Evolutionary conservation across 1,284 basidiomycete genomes (phyloP).

Genomic region (Ganoderma sinense): DNA sequence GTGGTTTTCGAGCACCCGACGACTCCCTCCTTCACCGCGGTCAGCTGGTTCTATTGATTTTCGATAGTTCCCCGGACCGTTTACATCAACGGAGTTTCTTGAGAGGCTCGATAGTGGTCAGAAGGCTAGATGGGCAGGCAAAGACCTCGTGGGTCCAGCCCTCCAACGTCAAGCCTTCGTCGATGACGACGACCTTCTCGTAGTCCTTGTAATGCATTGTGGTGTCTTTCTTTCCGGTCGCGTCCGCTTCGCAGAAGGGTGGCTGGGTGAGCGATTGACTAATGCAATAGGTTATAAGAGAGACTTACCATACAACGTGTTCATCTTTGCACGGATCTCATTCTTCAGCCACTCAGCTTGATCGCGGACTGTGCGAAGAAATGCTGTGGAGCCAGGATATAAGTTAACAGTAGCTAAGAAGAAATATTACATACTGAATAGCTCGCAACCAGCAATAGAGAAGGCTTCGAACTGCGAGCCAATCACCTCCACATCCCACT

Average conservation of each 20-base stretch:
- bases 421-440: background rate
- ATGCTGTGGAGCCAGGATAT: background rate
- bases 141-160: background rate
- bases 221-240: background rate
- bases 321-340: background rate
- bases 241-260: background rate
- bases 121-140: background rate
- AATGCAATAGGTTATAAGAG: too few relatives aligned
- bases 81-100: background rate
- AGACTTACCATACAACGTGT: background rate
- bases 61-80: too few relatives aligned
- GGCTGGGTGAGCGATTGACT: too few relatives aligned
- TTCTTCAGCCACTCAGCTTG: background rate
- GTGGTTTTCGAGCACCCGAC: too few relatives aligned
- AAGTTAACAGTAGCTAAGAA: too few relatives aligned
- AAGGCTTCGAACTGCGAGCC: background rate
- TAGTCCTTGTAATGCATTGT: background rate
- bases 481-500: background rate
- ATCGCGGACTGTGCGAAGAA: background rate
- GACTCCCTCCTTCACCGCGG: too few relatives aligned
- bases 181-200: background rate
- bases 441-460: background rate
- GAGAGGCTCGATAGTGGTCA: background rate
- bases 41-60: too few relatives aligned
- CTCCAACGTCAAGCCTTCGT: background rate